Evolutionary conservation across 768 basidiomycete species (phyloP), one percentile per base, ranked within the genome.

Genomic region (Tylopilus balloui): DNA sequence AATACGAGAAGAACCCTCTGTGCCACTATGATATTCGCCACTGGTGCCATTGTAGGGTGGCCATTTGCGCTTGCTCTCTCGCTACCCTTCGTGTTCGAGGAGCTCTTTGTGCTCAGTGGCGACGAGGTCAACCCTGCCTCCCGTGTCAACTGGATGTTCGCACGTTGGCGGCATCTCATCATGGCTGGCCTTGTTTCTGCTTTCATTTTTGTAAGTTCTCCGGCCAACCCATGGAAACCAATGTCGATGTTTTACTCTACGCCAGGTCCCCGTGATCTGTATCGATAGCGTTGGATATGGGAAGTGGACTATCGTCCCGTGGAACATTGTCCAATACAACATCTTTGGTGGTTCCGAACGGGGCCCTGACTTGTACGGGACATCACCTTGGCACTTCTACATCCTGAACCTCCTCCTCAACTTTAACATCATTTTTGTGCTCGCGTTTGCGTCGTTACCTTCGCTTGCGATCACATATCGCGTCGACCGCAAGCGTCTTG

Each of bases 241-340:
- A 31, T 13, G 21, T 23, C 20, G 11, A 57, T 15, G 17, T 25
- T 31, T 4, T 47, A 6, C 40, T 41, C 39, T n/a, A 32, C 13
- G n/a, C 27, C 62, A 98, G 95, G 68, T 94, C 48, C 93, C 94
- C 3, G 85, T 95, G 56, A 68, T 89, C 50, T 75, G 73, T 23
- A 73, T 97, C 47, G 96, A 99, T 70, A 91, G 85, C 23, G 72
- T 84, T 52, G 91, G 87, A 2, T 99, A 97, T 62, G 90, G 90
- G 17, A 83, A 79, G 50, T 72, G 83, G 34, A 76, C 79, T 6
- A 66, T 95, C 47, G 88, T 91, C 3, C 88, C 95, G 1, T 92
- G 91, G 85, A 96, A 98, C 67, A 94, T 98, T 55, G 69, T 98
- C 59, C 74, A 72, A 43, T 98, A 99, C 76, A 99, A 99, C 67